Base-by-base conservation (phyloP, 2,329 filamentous ascomycete genomes). In the Trichoderma polysporum region DNA sequence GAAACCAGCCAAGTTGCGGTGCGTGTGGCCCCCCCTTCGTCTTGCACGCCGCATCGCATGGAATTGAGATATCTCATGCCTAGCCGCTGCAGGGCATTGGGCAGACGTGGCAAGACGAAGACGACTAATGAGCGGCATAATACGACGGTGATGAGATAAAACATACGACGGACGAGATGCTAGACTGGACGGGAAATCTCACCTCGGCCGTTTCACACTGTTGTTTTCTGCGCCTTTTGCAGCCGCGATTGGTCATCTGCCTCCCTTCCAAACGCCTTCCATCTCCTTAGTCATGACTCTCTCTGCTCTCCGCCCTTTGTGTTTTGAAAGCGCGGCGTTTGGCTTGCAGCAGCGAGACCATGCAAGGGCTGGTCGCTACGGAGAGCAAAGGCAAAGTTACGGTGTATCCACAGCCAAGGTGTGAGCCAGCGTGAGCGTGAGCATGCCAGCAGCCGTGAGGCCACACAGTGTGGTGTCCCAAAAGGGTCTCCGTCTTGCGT, bases 401-500 rank as follows among this genome's bases (percentile, higher is more conserved):
- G 60, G 60, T 33, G 60, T 63, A 63, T 52, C 60, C 60, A 63
- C 59, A 37, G 19, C 57, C 45, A 45, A 27, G 12, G 27, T 60
- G 25, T 49, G 39, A 63, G 49, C 47, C n/a, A 7, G 27, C 50
- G 25, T 49, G 39, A 63, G 49, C 47, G 49, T 41, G 47, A 61
- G 53, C 49, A 63, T 63, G 60, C 60, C 60, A 63, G 60, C 60
- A 63, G 49, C 60, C 60, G 60, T 25, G 17, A 62, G 33, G 59
- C 47, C 59, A 50, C 59, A 63, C 60, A 63, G 60, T 63, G 60
- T 54, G 60, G 49, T 54, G 60, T 54, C 35, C 49, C 49, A 63
- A 53, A 63, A 54, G 60, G 49, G 60, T n/a, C 60, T 53, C 60
- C 49, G 60, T 63, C 35, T 45, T 47, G n/a, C n/a, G n/a, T 27